phyloP scores from a whole-genome alignment of 2,329 filamentous ascomycete species.

The Talaromyces sp. region DNA sequence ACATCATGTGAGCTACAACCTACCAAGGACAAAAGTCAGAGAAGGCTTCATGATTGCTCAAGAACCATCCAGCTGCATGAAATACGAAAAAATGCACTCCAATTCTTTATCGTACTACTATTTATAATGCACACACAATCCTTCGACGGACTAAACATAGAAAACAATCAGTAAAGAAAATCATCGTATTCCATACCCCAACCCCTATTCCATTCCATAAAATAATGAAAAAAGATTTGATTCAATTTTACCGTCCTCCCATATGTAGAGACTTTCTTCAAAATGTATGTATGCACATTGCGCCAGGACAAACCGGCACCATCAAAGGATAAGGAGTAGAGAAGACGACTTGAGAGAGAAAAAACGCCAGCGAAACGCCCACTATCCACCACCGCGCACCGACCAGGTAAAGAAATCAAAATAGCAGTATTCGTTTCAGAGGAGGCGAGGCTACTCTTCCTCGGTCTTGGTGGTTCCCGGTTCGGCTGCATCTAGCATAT shows the following conservation, averaged over 20 bases:
- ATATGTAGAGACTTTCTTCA: conserved; percentile 7
- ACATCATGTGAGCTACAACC: no score
- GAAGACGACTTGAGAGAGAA: conserved; percentile 10
- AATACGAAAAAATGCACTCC: not conserved
- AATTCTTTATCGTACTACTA: not conserved
- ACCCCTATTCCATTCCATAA: not conserved
- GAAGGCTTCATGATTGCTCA: no score
- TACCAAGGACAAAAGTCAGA: no score
- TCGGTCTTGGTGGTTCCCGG: conserved; percentile 22
- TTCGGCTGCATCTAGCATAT: conserved; percentile 36
- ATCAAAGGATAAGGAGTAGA: not conserved
- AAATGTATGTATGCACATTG: not conserved
- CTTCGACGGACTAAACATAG: no score
- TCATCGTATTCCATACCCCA: not conserved
- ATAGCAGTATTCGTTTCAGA: not conserved
- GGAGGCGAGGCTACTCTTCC: conserved; percentile 20
- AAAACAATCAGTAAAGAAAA: not conserved
- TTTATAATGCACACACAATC: not conserved
- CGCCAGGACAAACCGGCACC: not conserved
- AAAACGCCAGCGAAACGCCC: conserved; percentile 1
- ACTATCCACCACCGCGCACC: not conserved
- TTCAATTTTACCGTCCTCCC: not conserved
- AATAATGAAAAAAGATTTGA: not conserved
- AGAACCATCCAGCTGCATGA: no score
- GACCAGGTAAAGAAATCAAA: not conserved